Base-by-base conservation (phyloP, 176 grass and related monocot species). In the Ampelocalamus luodianensis region DNA sequence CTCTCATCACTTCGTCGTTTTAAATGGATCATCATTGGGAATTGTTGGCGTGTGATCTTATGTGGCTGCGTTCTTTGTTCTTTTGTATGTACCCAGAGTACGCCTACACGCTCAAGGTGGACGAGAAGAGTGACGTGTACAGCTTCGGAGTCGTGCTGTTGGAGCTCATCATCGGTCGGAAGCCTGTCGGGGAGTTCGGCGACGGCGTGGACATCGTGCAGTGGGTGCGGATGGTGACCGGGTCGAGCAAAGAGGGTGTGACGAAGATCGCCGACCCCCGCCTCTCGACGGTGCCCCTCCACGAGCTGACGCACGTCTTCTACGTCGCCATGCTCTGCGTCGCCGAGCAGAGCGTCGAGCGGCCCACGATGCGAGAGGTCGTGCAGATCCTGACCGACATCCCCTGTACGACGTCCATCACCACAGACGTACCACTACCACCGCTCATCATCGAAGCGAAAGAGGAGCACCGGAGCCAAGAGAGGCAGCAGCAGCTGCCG, bases 191-290 rank as follows among this genome's bases (percentile, higher is more conserved):
- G 0, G 95, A 93, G 78, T 97, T 97, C 5, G 95, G 95, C 8
- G 95, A 97, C 48, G 95, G 95, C 10, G 89, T 97, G 0, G 95
- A 97, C 88, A 97, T 97, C 39, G 95, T 97, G 61, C 95, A 97
- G 16, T 97, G 95, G 95, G 92, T 91, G 22, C 83, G 92, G 68
- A 79, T 38, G 81, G 79, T 81, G 38, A 95, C 83, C 0, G 89
- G 87, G 0, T 93, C 90, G 0, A 91, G 71, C 87, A 97, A 95
- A 56, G 95, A 95, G 11, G 84, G 90, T 3, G 88, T 89, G 37
- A 75, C 65, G 12, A 90, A 94, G 91, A 92, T 97, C 43, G 40
- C 81, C 10, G 95, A 97, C 74, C 64, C 84, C 0, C 82, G 95
- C 2, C 92, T 95, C 20, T 78, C 85, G 4, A 85, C 88, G n/a